A percentile compares a stretch with the other conserved stretches of the same genome.
Conservation (phyloP, 371 early-diverging fungal genomes). For the Lichtheimia ramosa region DNA sequence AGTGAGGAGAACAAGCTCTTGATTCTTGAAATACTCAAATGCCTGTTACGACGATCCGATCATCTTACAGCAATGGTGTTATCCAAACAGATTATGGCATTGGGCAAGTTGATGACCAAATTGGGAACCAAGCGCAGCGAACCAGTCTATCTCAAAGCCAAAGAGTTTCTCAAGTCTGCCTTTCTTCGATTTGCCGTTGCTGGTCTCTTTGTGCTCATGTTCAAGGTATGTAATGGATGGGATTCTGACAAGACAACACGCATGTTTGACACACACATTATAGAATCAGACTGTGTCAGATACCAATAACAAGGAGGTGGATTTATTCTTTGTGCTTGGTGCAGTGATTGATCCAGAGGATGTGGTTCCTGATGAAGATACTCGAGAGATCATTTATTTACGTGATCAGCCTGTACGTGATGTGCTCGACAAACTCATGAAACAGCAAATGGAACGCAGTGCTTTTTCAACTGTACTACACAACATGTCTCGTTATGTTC, state of each 20-base stretch:
- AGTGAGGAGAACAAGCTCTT: conserved; percentile 62
- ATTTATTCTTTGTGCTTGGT: conserved; percentile 57
- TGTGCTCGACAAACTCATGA: conserved; percentile 59
- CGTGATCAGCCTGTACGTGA: conserved; percentile 65
- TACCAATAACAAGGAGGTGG: conserved; percentile 43
- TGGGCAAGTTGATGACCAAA: conserved; percentile 59
- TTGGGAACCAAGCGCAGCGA: conserved; percentile 42
- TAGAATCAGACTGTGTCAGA: conserved; percentile 52
- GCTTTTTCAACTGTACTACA: conserved; percentile 58
- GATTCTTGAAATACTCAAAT: conserved; percentile 56
- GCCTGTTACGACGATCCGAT: conserved; percentile 55
- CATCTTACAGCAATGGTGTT: conserved; percentile 63
- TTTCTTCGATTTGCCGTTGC: conserved; percentile 62
- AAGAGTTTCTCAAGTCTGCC: conserved; percentile 56
- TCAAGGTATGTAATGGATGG: conserved; percentile 38
- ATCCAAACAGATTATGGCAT: conserved; percentile 59
- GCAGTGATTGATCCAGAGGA: conserved; percentile 59
- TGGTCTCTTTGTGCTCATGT: conserved; percentile 63
- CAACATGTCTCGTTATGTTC: conserved; percentile 57
- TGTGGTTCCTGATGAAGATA: conserved; percentile 54
- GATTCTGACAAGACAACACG: not conserved
- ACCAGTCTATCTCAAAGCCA: conserved; percentile 56
- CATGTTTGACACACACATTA: not conserved
- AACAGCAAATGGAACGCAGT: conserved; percentile 55
- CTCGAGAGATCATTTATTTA: conserved; percentile 44